These are phyloP conservation scores for Pyrenula massariospora DNA, from an alignment of 495 filamentous ascomycete species.

Conservation along the genomic window DNA sequence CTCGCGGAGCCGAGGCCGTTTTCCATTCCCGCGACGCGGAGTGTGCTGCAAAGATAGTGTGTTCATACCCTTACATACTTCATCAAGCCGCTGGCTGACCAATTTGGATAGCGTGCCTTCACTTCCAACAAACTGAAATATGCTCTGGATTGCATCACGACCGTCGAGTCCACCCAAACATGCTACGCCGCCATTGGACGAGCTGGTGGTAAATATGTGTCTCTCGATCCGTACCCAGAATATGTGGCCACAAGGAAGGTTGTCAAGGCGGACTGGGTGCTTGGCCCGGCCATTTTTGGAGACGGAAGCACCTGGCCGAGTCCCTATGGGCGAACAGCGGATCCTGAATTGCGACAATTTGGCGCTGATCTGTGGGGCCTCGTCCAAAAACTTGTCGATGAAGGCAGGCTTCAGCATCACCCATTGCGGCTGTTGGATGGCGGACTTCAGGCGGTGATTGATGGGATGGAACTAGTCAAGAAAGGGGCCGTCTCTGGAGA, in stretches of 20 bases:
- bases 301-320: no score
- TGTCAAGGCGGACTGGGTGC: conserved; percentile 18
- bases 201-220: conserved; percentile 29
- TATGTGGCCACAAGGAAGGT: conserved; percentile 11
- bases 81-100: conserved; percentile 23
- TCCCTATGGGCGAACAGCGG: no score
- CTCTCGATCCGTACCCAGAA: conserved; percentile 23
- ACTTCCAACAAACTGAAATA: conserved; percentile 24
- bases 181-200: conserved; percentile 29
- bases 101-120: conserved; percentile 24
- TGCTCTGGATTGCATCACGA: conserved; percentile 28
- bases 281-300: conserved; percentile 17
- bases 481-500: conserved; percentile 5
- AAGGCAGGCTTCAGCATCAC: conserved; percentile 12
- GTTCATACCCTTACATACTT: conserved; percentile 37
- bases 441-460: conserved; percentile 12
- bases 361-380: conserved; percentile 1
- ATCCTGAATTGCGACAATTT: conserved; percentile 11
- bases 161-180: conserved; percentile 18
- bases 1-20: no score
- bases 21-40: no score
- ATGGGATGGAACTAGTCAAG: conserved; percentile 13
- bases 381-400: conserved; percentile 14
- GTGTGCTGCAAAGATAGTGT: no score
- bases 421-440: conserved; percentile 9